These are phyloP conservation scores for Penicillium sp. DNA, from an alignment of 2,329 filamentous ascomycete genomes.

Conservation along the genomic window DNA sequence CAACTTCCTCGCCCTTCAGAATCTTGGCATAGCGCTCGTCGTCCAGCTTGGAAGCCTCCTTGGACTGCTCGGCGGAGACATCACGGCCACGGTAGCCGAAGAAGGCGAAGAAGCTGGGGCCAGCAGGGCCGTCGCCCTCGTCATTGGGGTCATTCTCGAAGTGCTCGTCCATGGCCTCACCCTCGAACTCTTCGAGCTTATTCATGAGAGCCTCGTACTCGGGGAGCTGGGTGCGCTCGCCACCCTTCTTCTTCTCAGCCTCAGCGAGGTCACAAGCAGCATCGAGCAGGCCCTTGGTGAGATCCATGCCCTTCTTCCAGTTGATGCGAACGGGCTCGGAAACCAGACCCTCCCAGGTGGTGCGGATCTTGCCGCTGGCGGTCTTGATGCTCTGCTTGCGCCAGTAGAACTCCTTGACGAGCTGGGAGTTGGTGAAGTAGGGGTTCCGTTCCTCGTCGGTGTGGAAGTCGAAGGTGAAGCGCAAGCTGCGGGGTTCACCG, in stretches of 20 bases:
- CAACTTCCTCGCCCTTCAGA: constrained; percentile 49
- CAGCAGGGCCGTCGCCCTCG: constrained; percentile 53
- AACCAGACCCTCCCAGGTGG: constrained; percentile 67
- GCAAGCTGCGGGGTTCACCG: constrained; percentile 75
- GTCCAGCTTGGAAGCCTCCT: constrained; percentile 56
- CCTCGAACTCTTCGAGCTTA: constrained; percentile 36
- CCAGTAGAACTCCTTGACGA: constrained; percentile 93
- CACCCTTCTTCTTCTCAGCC: constrained; percentile 50
- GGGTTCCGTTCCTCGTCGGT: constrained; percentile 58
- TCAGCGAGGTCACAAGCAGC: constrained; percentile 66
- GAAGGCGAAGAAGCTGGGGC: constrained; percentile 78
- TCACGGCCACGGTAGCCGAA: constrained; percentile 73
- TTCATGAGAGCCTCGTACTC: constrained; percentile 51
- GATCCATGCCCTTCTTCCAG: constrained; percentile 82
- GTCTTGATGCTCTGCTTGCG: constrained; percentile 53
- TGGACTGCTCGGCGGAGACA: constrained; percentile 67
- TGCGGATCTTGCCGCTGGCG: constrained; percentile 46
- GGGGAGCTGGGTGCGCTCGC: constrained; percentile 48
- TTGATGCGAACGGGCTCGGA: constrained; percentile 82
- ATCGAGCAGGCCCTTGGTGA: constrained; percentile 73
- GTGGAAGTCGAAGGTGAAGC: constrained; percentile 70
- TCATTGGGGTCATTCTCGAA: too few species aligned
- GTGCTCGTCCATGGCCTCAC: constrained; percentile 31
- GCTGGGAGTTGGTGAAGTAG: constrained; percentile 67
- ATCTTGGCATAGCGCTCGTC: constrained; percentile 52